Base-by-base conservation (phyloP, 164 flowering plant genomes). In the Saururus chinensis region DNA sequence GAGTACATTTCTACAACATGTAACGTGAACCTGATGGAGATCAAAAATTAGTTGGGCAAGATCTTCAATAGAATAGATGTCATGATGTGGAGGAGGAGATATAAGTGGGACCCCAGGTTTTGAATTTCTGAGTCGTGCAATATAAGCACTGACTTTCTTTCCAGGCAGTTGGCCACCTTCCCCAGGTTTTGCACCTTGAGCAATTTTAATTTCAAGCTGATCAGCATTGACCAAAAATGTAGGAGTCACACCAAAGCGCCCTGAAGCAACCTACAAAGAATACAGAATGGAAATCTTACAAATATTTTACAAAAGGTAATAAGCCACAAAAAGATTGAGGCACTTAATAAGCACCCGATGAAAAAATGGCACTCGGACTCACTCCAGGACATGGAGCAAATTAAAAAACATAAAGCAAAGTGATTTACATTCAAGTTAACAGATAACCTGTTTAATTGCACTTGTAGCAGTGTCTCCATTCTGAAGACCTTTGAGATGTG, bases 141-240 rank as follows among this genome's bases (percentile, higher is more conserved):
- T 95, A 62, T 95, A 95, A 40, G 97, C 96, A 77, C 97, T 95
- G 65, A 95, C 99, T 89, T 95, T 95, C 71, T 95, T 88, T 60
- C 99, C 99, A 65, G 99, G 99, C 68, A 95, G 70, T 71, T 95
- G 99, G 10, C 99, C 99, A 63, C 99, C 97, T 81, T 95, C 99
- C 64, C 99, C 99, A 66, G 99, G 99, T 71, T 95, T 95, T 71
- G 99, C 99, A 67, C 97, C 99, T 82, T 95, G 99, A 51, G 99
- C 97, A 76, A 95, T 84, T 83, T 95, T 95, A 64, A 95, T 95
- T 77, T 95, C 99, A 63, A 95, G 67, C 60, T 95, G 99, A 71
- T 84, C 96, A 20, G 97, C 99, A 82, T 95, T 91, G 59, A 71
- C 99, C 80, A 95, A 79, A 71, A 95, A 95, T 64, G 96, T 95